Evolutionary conservation across 2,329 filamentous ascomycete species (phyloP), one percentile per base, ranked within the genome.

Genomic region (Trichoderma sp.): DNA sequence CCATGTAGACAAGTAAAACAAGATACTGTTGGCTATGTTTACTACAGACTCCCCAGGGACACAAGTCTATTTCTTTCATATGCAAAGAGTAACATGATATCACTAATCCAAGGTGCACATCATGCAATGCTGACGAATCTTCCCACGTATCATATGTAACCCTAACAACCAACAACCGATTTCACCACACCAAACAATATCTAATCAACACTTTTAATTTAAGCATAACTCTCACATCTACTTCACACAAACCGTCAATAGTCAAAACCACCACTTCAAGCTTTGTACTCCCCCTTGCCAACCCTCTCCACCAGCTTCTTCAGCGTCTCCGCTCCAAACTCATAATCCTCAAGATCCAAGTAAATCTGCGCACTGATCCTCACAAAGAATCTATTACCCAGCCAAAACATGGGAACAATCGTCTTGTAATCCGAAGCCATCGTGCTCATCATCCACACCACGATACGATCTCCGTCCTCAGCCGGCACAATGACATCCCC

Each of bases 361-460:
- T 97, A 98, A 0, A 97, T 89, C 86, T 98, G 95, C 16, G 90
- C 94, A 81, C 93, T 95, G 65, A 97, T 80, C 66, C 96, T 86
- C 0, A 89, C 87, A 93, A 93, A 98, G 82, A 92, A 89, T 71
- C 87, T 87, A 0, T 88, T 89, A 0, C 84, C 87, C 78, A 95
- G 91, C 9, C 88, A 83, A 75, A 91, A 91, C 3, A 93, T 81
- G 1, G 92, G 87, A 69, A 97, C 84, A 80, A 94, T 96, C 0
- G 95, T 97, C 73, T 92, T 88, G 82, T 91, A 90, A n/a, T 92
- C 89, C 1, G 85, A 80, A 16, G 91, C 83, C 76, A 94, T 80
- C 4, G 80, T 86, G 62, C 84, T 82, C 67, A 88, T 81, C 76
- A 94, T 88, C 89, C 92, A 96, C 29, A 89, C 83, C 18, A 87